A percentile compares a stretch with the other conserved stretches of the same genome.
Evolutionary conservation across 2,329 filamentous ascomycete species (phyloP).

Genomic region (Mollisia scopiformis): DNA sequence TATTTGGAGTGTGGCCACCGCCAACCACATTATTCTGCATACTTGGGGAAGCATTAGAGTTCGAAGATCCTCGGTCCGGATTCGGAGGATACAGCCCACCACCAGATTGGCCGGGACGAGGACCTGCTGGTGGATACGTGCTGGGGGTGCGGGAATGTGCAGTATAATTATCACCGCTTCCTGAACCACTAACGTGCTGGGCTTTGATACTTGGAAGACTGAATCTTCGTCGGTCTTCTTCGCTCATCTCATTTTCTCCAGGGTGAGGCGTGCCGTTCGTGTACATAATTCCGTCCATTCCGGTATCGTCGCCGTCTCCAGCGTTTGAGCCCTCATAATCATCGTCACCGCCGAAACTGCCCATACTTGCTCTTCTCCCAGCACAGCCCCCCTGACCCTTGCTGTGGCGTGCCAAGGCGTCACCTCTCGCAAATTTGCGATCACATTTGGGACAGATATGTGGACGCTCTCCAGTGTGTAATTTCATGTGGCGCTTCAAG

Average conservation of each 20-base stretch:
- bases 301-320: conserved; percentile 55
- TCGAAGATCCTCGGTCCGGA: conserved; percentile 52
- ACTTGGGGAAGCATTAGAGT: conserved; percentile 58
- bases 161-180: conserved; percentile 39
- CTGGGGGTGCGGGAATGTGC: conserved; percentile 69
- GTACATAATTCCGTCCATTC: conserved; percentile 60
- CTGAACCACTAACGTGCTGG: conserved; percentile 61
- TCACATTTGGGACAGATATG: conserved; percentile 96
- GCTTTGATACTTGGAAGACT: conserved; percentile 77
- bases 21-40: conserved; percentile 39
- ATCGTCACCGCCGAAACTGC: conserved; percentile 79
- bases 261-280: conserved; percentile 45
- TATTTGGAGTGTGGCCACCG: conserved; percentile 50
- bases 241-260: conserved; percentile 64
- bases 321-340: conserved; percentile 63
- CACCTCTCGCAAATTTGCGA: conserved; percentile 90
- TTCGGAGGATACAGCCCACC: conserved; percentile 66
- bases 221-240: conserved; percentile 63
- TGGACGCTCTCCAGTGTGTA: conserved; percentile 94
- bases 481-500: conserved; percentile 91
- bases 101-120: conserved; percentile 50
- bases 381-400: conserved; percentile 96
- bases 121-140: conserved; percentile 76
- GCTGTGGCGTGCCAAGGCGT: conserved; percentile 91
- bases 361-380: conserved; percentile 84